phyloP scores from a whole-genome alignment of 163 green algal genomes.

The Prototheca wickerhamii region DNA sequence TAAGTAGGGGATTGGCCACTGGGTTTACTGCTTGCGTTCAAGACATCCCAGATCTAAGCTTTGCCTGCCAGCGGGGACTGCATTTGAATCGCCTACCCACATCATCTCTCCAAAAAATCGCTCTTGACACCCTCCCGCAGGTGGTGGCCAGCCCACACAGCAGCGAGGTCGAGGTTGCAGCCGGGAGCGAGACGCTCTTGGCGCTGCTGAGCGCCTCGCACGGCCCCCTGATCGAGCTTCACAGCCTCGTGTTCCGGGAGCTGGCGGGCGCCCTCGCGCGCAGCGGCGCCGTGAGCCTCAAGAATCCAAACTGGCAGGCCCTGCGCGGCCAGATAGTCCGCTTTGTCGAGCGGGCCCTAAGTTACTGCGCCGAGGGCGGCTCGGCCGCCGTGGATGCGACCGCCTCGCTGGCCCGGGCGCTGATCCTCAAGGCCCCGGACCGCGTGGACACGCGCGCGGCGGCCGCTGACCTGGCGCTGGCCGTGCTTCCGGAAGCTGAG shows the following conservation, averaged over 20 bases:
- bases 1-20: no score
- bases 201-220: slow-evolving; percentile 19
- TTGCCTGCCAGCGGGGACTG: slow-evolving; percentile 11
- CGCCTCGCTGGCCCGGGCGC: slow-evolving; percentile 39
- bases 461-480: slow-evolving; percentile 28
- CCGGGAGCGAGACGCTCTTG: no score
- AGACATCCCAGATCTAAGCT: not conserved
- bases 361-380: slow-evolving; percentile 12
- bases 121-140: not conserved
- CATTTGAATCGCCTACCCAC: no score
- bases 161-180: no score
- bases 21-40: no score
- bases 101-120: not conserved
- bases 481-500: slow-evolving; percentile 22
- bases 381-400: slow-evolving; percentile 28
- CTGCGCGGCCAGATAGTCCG: slow-evolving; percentile 10
- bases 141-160: not conserved
- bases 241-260: slow-evolving; percentile 32
- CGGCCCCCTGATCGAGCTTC: slow-evolving; percentile 21
- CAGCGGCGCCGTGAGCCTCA: not conserved
- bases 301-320: slow-evolving; percentile 16
- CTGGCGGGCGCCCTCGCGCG: slow-evolving; percentile 21
- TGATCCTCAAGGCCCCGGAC: slow-evolving; percentile 50
- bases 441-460: slow-evolving; percentile 46
- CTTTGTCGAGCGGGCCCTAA: slow-evolving; percentile 31